Base-by-base conservation (phyloP, 805 yeast species). In the Yamadazyma phyllophila region DNA sequence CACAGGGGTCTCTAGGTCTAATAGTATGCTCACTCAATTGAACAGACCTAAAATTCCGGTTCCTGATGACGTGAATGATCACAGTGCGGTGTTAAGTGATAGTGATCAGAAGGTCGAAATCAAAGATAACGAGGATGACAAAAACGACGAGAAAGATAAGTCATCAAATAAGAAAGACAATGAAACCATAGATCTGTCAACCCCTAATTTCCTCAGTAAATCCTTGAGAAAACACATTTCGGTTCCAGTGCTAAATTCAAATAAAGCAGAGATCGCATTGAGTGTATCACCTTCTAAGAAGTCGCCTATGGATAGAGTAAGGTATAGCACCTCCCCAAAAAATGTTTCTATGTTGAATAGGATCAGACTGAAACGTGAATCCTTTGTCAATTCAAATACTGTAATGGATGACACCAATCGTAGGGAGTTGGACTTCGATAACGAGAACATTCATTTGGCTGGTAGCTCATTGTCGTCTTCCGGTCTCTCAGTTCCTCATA, bases 401-500 rank as follows among this genome's bases (percentile, higher is more conserved):
- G 9, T 20, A 4, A 26, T 7, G 24, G 12, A 40, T 11, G 8
- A n/a, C 4, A 24, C 10, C 7, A 13, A 15, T 9, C 40, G 12
- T 17, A 45, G 26, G 31, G 36, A 31, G 12, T n/a, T 43, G 34
- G 74, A 69, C 45, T 51, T 66, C 38, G 74, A 69, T 48, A 61
- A 69, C 41, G 74, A 69, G 41, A 67, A 69, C 48, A 47, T 54
- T 33, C 55, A 53, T 45, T 53, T 51, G 6, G 45, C 51, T 10
- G 40, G 33, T 17, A 48, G 44, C 14, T 52, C 59, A 12, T 39
- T 51, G 1, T 52, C 59, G 12, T 55, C 59, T 6, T 48, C 51
- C 2, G 43, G 49, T 4, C 26, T 51, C 2, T 48, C 54, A 10
- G 46, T 46, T 20, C 29, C 44, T 20, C 43, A 37, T 36, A 43